Percentiles rank a stretch among this genome's conserved stretches.
These are phyloP conservation scores for Ceriops tagal DNA, from an alignment of 345 rosid species.

Conservation along the genomic window DNA sequence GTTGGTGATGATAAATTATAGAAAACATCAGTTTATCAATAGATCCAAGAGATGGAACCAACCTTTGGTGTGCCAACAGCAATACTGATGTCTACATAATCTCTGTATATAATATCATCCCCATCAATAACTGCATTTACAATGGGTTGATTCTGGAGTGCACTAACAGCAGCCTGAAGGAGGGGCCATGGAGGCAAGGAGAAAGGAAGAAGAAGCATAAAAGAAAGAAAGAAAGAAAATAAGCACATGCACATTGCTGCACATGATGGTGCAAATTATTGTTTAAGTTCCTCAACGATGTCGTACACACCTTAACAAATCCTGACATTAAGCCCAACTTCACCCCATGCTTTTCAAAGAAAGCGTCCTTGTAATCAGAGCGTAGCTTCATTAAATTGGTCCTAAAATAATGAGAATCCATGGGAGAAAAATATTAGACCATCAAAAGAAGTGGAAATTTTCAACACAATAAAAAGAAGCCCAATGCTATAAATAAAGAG, in stretches of 20 bases:
- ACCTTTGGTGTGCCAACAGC: conserved; percentile 95
- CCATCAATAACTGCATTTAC: conserved; percentile 95
- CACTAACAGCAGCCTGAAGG: conserved; percentile 81
- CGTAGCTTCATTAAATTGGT: conserved; percentile 93
- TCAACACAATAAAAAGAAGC: neutral
- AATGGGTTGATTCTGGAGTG: conserved; percentile 83
- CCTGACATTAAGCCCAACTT: conserved; percentile 94
- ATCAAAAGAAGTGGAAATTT: neutral
- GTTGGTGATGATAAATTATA: neutral
- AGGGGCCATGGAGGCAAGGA: conserved; percentile 3
- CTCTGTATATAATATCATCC: conserved; percentile 90
- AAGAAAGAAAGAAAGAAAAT: neutral
- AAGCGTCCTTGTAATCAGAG: conserved; percentile 90
- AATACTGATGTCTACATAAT: conserved; percentile 86
- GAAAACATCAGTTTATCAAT: neutral
- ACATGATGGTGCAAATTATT: neutral
- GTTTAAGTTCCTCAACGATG: neutral
- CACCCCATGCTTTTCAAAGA: conserved; percentile 87
- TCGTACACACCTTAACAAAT: conserved; percentile 58
- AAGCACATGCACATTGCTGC: neutral
- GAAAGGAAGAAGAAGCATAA: conserved; percentile 1
- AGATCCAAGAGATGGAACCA: conserved; percentile 15
- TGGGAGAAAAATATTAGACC: neutral
- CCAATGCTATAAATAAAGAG: neutral
- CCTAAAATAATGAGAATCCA: conserved; percentile 37